Conservation (phyloP, 805 yeast genomes). For the Candida nitratophila region DNA sequence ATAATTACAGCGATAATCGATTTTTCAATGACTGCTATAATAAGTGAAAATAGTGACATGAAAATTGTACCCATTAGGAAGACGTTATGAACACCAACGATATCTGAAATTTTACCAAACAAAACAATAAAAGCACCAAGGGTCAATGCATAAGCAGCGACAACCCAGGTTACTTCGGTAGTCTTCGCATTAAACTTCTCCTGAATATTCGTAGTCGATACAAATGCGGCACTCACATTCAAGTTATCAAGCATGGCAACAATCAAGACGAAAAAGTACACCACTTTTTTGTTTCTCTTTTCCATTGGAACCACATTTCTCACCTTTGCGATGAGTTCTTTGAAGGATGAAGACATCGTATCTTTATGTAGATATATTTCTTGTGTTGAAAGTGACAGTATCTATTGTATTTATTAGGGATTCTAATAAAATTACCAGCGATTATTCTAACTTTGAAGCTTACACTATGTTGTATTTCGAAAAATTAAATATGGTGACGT, state of each 20-base stretch:
- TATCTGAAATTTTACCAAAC: conserved; percentile 35
- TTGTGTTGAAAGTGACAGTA: too few relatives aligned
- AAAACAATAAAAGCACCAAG: conserved; percentile 36
- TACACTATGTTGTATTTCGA: too few relatives aligned
- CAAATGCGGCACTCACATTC: conserved; percentile 19
- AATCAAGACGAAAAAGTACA: not conserved
- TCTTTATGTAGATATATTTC: too few relatives aligned
- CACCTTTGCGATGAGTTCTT: not conserved
- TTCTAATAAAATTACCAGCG: too few relatives aligned
- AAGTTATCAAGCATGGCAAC: conserved; percentile 17
- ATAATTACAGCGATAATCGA: conserved; percentile 30
- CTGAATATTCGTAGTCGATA: conserved; percentile 20
- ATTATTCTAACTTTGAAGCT: too few relatives aligned
- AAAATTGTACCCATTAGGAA: conserved; percentile 15
- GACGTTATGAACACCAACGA: conserved; percentile 30
- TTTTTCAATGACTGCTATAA: conserved; percentile 29
- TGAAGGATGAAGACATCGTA: not conserved
- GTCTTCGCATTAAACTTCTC: conserved; percentile 29
- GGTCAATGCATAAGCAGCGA: conserved; percentile 37
- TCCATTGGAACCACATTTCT: conserved; percentile 6
- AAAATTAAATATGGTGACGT: too few relatives aligned
- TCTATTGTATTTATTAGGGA: too few relatives aligned
- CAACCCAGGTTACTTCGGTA: conserved; percentile 32
- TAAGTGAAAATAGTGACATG: conserved; percentile 18
- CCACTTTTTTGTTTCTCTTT: conserved; percentile 3